Evolutionary conservation across 805 yeast genomes (phyloP).

Genomic region (Candida incommunis): DNA sequence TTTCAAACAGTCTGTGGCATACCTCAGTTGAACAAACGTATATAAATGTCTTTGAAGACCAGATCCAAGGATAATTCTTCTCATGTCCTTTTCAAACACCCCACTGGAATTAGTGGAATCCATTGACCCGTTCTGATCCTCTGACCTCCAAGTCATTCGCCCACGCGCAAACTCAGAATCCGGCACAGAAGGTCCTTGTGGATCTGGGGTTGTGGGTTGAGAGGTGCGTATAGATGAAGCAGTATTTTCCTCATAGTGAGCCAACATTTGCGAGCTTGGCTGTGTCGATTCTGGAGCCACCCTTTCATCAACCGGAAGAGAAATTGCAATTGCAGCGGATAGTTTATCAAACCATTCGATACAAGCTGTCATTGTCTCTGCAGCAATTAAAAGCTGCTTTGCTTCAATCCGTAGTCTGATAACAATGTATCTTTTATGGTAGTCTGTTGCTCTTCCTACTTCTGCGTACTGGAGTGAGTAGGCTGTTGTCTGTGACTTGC

Average conservation of each 20-base stretch:
- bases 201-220: background rate
- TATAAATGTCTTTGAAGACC: background rate
- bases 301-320: conserved; percentile 62
- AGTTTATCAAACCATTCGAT: conserved; percentile 68
- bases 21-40: background rate
- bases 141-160: too few species aligned
- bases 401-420: conserved; percentile 68
- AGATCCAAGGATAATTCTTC: background rate
- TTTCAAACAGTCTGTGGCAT: background rate
- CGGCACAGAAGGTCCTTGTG: too few species aligned
- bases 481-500: background rate
- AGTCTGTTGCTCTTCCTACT: conserved; percentile 77
- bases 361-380: conserved; percentile 47
- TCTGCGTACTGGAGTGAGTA: conserved; percentile 75
- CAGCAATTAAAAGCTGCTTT: conserved; percentile 64
- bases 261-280: background rate
- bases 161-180: too few species aligned
- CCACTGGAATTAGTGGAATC: background rate
- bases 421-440: conserved; percentile 53
- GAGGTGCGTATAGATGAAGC: background rate
- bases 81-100: background rate
- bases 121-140: too few species aligned
- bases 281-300: conserved; percentile 48
- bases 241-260: background rate
- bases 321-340: conserved; percentile 61